phyloP scores from a whole-genome alignment of 176 grass and related monocot genomes.

The Aegilops longissima region DNA sequence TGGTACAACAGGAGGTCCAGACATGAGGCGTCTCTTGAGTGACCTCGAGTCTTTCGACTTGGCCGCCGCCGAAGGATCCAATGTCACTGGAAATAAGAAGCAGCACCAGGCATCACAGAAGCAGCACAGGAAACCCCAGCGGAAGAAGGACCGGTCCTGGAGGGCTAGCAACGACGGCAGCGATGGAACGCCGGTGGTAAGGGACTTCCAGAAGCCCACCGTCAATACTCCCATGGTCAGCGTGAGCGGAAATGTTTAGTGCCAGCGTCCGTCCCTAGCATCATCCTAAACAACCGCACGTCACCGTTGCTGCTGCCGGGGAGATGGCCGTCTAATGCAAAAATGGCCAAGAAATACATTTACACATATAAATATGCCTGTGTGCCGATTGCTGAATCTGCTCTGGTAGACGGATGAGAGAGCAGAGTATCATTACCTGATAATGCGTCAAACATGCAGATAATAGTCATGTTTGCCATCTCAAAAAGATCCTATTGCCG shows the following conservation, averaged over 20 bases:
- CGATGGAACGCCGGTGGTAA: slow-evolving; percentile 52
- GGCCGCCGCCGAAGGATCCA: slow-evolving; percentile 26
- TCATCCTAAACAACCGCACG: not conserved
- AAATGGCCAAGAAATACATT: not conserved
- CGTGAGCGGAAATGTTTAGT: slow-evolving; percentile 5
- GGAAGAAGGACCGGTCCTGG: slow-evolving; percentile 79
- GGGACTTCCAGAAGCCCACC: slow-evolving; percentile 49
- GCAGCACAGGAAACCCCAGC: slow-evolving; percentile 64
- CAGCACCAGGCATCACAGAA: slow-evolving; percentile 39
- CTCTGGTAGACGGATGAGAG: not conserved
- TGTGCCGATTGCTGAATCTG: not conserved
- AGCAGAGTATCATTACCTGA: not conserved
- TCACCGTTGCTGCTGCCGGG: not conserved
- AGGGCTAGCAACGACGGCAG: slow-evolving; percentile 49
- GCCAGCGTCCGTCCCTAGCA: not conserved
- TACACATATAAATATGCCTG: not conserved
- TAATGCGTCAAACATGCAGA: not conserved
- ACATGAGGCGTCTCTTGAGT: slow-evolving; percentile 42
- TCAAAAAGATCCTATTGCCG: not conserved
- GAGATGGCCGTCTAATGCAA: not conserved
- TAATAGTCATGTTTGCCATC: not conserved
- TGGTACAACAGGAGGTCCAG: not conserved
- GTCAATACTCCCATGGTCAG: slow-evolving; percentile 12
- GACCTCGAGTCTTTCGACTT: slow-evolving; percentile 68
- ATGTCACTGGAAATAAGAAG: slow-evolving; percentile 35